Conservation (phyloP, 257 asterid species). For the Misopates orontium region DNA sequence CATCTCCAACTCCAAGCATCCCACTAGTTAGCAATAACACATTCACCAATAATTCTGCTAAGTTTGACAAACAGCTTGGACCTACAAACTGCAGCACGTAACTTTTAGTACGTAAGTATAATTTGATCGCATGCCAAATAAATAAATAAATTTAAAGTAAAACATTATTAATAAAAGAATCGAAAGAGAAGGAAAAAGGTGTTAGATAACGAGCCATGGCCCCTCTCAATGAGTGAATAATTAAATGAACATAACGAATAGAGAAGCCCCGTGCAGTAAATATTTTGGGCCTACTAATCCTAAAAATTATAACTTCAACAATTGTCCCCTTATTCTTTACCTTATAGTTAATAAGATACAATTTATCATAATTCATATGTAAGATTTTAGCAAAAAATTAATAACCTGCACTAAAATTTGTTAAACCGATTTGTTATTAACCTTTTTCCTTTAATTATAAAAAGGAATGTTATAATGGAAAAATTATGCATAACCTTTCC, state of each 20-base stretch:
- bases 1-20: background rate
- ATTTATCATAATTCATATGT: background rate
- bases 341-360: background rate
- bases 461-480: no score
- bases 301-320: constrained; percentile 9
- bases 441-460: no score
- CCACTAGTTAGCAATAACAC: background rate
- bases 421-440: no score
- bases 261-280: constrained; percentile 1
- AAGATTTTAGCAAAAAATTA: no score
- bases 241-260: constrained; percentile 23
- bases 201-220: background rate
- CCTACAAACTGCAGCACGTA: background rate
- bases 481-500: no score
- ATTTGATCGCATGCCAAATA: background rate
- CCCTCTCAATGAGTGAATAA: constrained; percentile 20
- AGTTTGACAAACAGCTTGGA: background rate
- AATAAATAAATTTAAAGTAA: no score
- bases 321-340: background rate
- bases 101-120: background rate
- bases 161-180: background rate
- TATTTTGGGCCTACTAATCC: constrained; percentile 33
- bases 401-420: no score
- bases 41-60: background rate
- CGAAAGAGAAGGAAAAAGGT: background rate